phyloP scores from a whole-genome alignment of 2,329 filamentous ascomycete genomes.

The Alternaria longipes region DNA sequence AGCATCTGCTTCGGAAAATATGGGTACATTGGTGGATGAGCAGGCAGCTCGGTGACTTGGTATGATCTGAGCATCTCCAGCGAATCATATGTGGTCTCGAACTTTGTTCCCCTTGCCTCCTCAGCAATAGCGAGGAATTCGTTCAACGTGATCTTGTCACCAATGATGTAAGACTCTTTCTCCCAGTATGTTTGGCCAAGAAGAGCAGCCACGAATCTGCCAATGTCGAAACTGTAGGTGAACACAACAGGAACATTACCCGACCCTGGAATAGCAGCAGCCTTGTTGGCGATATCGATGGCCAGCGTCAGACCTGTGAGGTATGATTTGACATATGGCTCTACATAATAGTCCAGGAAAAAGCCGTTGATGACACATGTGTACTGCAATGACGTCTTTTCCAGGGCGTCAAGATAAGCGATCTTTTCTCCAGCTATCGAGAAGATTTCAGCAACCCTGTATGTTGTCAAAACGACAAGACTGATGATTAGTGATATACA shows the following conservation, averaged over 20 bases:
- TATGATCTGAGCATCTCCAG: slow-evolving; percentile 19
- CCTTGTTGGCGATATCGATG: slow-evolving; percentile 21
- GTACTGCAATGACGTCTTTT: slow-evolving; percentile 12
- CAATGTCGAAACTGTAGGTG: slow-evolving; percentile 26
- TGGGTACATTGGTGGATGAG: slow-evolving; percentile 8
- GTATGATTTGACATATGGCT: slow-evolving; percentile 13
- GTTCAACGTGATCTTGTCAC: not conserved
- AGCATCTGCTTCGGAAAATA: slow-evolving; percentile 20
- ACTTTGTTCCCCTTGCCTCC: not conserved
- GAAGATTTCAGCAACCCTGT: not conserved
- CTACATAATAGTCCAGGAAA: slow-evolving; percentile 22
- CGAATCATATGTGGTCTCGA: slow-evolving; percentile 13
- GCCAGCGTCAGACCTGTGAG: slow-evolving; percentile 4
- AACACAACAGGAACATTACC: slow-evolving; percentile 22
- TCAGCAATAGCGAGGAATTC: not conserved
- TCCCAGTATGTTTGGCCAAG: slow-evolving; percentile 6
- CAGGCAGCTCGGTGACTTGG: slow-evolving; percentile 27
- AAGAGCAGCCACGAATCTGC: slow-evolving; percentile 12
- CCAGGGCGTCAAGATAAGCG: slow-evolving; percentile 2
- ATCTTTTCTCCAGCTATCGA: not conserved
- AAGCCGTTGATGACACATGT: slow-evolving; percentile 19
- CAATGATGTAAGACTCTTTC: not conserved
- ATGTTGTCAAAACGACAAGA: not conserved
- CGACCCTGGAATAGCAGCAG: slow-evolving; percentile 24
- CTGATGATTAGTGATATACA: not conserved